These are phyloP conservation scores for Penicillium digitatum DNA, from an alignment of 2,329 filamentous ascomycete species.

Conservation along the genomic window DNA sequence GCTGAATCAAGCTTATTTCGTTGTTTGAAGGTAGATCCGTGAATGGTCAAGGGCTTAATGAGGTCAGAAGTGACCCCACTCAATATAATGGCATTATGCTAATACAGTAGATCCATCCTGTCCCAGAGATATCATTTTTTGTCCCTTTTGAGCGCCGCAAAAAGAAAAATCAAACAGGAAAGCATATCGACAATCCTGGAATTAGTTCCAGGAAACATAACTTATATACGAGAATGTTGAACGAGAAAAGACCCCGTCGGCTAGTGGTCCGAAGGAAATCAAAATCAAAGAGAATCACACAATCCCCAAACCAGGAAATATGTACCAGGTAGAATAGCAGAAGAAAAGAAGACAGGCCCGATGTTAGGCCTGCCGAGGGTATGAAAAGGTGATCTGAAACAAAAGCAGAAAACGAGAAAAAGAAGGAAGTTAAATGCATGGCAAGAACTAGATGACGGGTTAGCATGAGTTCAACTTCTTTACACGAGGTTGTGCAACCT, in stretches of 20 bases:
- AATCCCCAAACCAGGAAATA: conserved; percentile 18
- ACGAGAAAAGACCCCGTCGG: not conserved
- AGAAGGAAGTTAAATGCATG: conserved; percentile 41
- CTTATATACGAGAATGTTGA: conserved; percentile 16
- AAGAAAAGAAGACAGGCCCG: conserved; percentile 13
- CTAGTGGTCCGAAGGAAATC: not conserved
- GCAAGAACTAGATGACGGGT: conserved; percentile 39
- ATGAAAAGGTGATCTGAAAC: conserved; percentile 13
- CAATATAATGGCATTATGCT: conserved; percentile 23
- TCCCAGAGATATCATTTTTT: conserved; percentile 23
- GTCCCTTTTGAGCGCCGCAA: conserved; percentile 23
- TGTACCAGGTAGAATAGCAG: conserved; percentile 12
- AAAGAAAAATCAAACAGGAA: conserved; percentile 7
- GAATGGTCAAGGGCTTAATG: not conserved
- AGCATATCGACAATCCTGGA: conserved; percentile 15
- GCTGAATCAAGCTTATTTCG: conserved; percentile 4
- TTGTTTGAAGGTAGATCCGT: not conserved
- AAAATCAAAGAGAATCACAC: conserved; percentile 18
- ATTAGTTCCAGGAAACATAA: conserved; percentile 6
- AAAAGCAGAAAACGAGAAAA: conserved; percentile 4
- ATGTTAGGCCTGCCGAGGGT: conserved; percentile 9
- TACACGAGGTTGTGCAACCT: not conserved
- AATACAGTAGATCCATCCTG: conserved; percentile 17
- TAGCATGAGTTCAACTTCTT: conserved; percentile 7
- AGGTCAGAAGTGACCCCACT: conserved; percentile 8